Evolutionary conservation across 2,329 filamentous ascomycete species (phyloP).

Genomic region (Coleophoma cylindrospora): DNA sequence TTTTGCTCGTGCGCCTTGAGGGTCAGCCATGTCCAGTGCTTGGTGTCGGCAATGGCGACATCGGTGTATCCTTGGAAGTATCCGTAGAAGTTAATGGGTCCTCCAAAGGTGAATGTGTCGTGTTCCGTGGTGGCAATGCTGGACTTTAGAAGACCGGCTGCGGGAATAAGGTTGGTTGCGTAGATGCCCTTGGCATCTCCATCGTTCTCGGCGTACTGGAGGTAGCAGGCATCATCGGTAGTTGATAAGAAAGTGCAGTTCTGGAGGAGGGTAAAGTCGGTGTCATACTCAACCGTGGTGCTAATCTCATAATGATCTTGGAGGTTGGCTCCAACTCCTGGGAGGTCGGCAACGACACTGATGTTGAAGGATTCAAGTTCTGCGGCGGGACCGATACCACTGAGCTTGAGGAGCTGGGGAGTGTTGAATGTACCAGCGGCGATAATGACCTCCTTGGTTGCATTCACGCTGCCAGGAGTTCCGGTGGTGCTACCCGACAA

Average conservation of each 20-base stretch:
- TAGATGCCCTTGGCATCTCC: slow-evolving; percentile 16
- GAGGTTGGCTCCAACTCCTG: slow-evolving; percentile 56
- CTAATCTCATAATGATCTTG: slow-evolving; percentile 49
- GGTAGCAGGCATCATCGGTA: slow-evolving; percentile 29
- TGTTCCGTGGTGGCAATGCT: slow-evolving; percentile 33
- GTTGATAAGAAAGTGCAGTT: slow-evolving; percentile 31
- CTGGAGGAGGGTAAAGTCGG: slow-evolving; percentile 29
- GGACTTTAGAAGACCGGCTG: slow-evolving; percentile 19
- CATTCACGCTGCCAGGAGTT: slow-evolving; percentile 23
- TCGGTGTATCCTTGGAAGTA: slow-evolving; percentile 36
- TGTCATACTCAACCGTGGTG: slow-evolving; percentile 34
- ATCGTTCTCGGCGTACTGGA: slow-evolving; percentile 6
- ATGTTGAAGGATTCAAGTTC: slow-evolving; percentile 38
- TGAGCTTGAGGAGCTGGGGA: slow-evolving; percentile 37
- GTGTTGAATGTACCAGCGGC: slow-evolving; percentile 38
- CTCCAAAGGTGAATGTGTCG: slow-evolving; percentile 28
- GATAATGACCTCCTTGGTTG: slow-evolving; percentile 38
- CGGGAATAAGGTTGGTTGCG: slow-evolving; percentile 45
- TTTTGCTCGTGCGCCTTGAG: slow-evolving; percentile 62
- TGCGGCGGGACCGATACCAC: slow-evolving; percentile 32
- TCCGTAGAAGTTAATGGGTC: slow-evolving; percentile 27
- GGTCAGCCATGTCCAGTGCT: slow-evolving; percentile 32
- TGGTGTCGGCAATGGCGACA: slow-evolving; percentile 28
- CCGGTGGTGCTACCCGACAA: slow-evolving; percentile 23
- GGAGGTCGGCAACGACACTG: slow-evolving; percentile 45